Evolutionary conservation across 352 stramenopile species (phyloP), one percentile per base, ranked within the genome.

Genomic region (Poterioochromonas sp.): DNA sequence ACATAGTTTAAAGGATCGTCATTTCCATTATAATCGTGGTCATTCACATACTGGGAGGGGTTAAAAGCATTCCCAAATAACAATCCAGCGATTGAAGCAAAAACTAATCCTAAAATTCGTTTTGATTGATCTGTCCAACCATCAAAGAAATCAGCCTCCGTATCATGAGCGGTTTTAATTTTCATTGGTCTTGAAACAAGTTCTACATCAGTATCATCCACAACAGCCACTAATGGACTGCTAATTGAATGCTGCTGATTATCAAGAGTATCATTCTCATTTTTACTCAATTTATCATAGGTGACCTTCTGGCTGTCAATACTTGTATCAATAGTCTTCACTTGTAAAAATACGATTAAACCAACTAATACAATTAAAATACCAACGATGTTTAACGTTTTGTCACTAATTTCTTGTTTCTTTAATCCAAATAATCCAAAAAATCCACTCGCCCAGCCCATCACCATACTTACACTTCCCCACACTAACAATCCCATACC

Each of bases 391-490:
- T 85, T 85, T 15, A 85, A 76, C 12, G 35, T 39, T 29, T 76
- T 35, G 0, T 84, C 80, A 12, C 65, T 8, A 12, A 85, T 76
- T 43, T 73, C 47, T 39, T 85, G 41, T 35, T 69, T 65, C 1
- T 84, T 69, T 15, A 65, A 22, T 22, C 82, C 82, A 69, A 85
- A 85, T 26, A 85, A 54, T 39, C 82, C 82, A 47, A 84, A 85
- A 12, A 26, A 62, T 44, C 82, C 82, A 35, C 60, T 79, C 29
- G 79, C 78, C 81, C 81, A 85, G 0, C 82, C 82, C 29, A 84
- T 63, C n/a, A 84, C 35, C 81, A 85, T 84, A 44, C 83, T 85
- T 22, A 76, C 71, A 26, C 51, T 68, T 44, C 82, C 82, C 82
- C 82, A 85, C 5, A 85, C 70, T 15, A 85, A 41, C 3, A 85